A percentile compares a stretch with the other conserved stretches of the same genome.
These are phyloP conservation scores for Leptoxyphium fumago DNA, from an alignment of 2,329 filamentous ascomycete species.

Conservation along the genomic window DNA sequence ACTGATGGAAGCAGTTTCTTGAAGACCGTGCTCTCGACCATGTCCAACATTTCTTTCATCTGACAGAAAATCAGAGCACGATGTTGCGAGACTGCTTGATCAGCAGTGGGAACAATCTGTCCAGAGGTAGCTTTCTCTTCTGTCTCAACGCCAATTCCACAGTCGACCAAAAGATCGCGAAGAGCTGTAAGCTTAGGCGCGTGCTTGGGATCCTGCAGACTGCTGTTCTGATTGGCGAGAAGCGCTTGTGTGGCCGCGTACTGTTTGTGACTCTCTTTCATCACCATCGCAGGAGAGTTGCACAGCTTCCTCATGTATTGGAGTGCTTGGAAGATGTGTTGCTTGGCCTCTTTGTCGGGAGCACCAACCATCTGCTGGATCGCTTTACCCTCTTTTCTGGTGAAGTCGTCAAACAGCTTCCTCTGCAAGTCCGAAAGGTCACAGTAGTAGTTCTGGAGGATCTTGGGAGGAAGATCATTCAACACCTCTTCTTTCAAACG, in stretches of 20 bases:
- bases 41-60: conserved; percentile 99
- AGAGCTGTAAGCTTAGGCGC: conserved; percentile 87
- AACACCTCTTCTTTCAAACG: conserved; percentile 96
- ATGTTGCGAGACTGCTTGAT: conserved; percentile 84
- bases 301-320: conserved; percentile 99
- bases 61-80: conserved; percentile 95
- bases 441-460: conserved; percentile 98
- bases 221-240: conserved; percentile 63
- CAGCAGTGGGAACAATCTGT: conserved; percentile 41
- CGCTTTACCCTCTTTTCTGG: conserved; percentile 80
- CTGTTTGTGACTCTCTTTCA: conserved; percentile 83
- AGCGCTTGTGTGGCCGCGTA: conserved; percentile 79
- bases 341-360: conserved; percentile 83
- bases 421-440: conserved; percentile 89
- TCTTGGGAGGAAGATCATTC: conserved; percentile 92
- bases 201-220: conserved; percentile 70
- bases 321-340: conserved; percentile 96
- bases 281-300: conserved; percentile 90
- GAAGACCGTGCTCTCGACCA: conserved; percentile 89
- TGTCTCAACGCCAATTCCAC: conserved; percentile 60
- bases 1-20: conserved; percentile 83
- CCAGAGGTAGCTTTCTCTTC: conserved; percentile 22
- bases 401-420: conserved; percentile 93
- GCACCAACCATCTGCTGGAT: conserved; percentile 70
- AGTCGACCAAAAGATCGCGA: conserved; percentile 90